Evolutionary conservation across 371 early-diverging fungal genomes (phyloP).

Genomic region (Rhizopus stolonifer): DNA sequence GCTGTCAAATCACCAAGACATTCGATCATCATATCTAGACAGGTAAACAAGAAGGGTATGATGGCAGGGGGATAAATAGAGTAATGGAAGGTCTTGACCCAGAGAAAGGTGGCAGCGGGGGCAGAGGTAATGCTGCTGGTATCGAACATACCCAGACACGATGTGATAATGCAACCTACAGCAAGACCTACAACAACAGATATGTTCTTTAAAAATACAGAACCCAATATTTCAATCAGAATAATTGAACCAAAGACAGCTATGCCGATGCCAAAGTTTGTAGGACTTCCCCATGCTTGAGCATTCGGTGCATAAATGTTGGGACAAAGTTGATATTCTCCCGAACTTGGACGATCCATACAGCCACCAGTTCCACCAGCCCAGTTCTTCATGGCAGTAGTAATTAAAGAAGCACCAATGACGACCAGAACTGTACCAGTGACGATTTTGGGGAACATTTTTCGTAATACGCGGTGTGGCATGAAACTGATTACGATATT

Average conservation of each 20-base stretch:
- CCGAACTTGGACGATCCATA: constrained; percentile 32
- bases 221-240: constrained; percentile 56
- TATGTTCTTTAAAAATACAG: constrained; percentile 57
- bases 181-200: constrained; percentile 59
- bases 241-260: constrained; percentile 55
- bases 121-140: constrained; percentile 41
- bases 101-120: constrained; percentile 56
- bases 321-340: constrained; percentile 36
- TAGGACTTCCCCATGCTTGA: constrained; percentile 49
- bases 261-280: constrained; percentile 51
- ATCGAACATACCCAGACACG: constrained; percentile 55
- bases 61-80: constrained; percentile 58
- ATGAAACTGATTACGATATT: constrained; percentile 48
- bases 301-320: constrained; percentile 50
- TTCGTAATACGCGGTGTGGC: constrained; percentile 49
- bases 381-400: constrained; percentile 50
- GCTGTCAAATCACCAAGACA: constrained; percentile 65
- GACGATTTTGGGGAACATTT: constrained; percentile 55
- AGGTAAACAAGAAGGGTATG: constrained; percentile 56
- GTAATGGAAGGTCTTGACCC: constrained; percentile 54
- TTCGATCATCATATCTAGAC: constrained; percentile 53
- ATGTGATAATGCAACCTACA: constrained; percentile 57
- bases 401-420: constrained; percentile 50
- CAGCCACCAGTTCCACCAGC: constrained; percentile 53
- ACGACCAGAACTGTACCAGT: constrained; percentile 51